These are phyloP conservation scores for Lactuca sativa DNA, from an alignment of 129 eudicot genomes.

Conservation along the genomic window DNA sequence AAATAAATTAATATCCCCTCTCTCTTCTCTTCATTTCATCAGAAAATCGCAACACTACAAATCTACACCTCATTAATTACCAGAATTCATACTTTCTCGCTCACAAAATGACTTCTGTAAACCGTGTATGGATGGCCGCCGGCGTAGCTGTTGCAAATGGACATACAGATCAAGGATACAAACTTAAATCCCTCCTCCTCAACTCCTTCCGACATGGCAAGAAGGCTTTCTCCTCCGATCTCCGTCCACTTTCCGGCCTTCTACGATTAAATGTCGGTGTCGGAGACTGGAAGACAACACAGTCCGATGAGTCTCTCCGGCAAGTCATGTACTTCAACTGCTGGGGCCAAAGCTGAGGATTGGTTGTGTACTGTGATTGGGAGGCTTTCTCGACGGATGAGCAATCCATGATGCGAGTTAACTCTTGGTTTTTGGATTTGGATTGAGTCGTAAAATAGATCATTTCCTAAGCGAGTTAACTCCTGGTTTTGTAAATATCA, in stretches of 20 bases:
- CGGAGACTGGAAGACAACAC: not conserved
- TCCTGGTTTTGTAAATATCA: slow-evolving; percentile 12
- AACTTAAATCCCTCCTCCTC: slow-evolving; percentile 35
- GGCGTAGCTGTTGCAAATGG: slow-evolving; percentile 37
- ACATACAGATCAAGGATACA: slow-evolving; percentile 46
- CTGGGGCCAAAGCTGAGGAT: slow-evolving; percentile 22
- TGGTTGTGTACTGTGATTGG: not conserved
- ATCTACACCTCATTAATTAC: not conserved
- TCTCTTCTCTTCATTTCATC: not conserved
- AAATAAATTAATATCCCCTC: not conserved
- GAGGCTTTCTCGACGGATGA: not conserved
- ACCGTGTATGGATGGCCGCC: slow-evolving; percentile 48
- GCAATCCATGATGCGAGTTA: not conserved
- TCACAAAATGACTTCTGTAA: slow-evolving; percentile 30
- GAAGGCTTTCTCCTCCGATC: slow-evolving; percentile 23
- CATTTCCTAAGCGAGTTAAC: not conserved
- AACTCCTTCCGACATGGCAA: slow-evolving; percentile 39
- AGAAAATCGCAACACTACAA: not conserved
- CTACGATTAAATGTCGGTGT: not conserved
- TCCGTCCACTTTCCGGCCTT: slow-evolving; percentile 14
- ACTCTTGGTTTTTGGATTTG: not conserved
- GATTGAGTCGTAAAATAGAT: not conserved
- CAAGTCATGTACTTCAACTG: slow-evolving; percentile 38
- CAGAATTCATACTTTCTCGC: not conserved
- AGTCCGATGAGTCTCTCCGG: slow-evolving; percentile 25